These are phyloP conservation scores for Boletus edulis DNA, from an alignment of 768 basidiomycete species.

Conservation along the genomic window DNA sequence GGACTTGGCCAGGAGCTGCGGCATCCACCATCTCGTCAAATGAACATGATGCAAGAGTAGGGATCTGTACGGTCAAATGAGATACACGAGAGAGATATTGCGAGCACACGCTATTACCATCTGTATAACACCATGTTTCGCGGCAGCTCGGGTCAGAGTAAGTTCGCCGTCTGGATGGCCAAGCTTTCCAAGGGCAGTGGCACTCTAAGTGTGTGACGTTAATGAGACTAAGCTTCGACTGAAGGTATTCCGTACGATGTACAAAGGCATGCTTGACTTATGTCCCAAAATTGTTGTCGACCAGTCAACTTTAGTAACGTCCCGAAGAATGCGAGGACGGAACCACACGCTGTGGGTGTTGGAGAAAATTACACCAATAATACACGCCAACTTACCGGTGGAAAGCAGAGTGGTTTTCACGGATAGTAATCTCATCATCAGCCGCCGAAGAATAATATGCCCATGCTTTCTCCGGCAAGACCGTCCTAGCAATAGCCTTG, in stretches of 20 bases:
- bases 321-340: slow-evolving; percentile 79
- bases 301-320: slow-evolving; percentile 86
- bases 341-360: slow-evolving; percentile 72
- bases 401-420: slow-evolving; percentile 90
- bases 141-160: slow-evolving; percentile 85
- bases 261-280: slow-evolving; percentile 71
- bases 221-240: background rate
- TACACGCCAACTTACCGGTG: slow-evolving; percentile 55
- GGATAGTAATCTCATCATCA: slow-evolving; percentile 88
- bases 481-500: slow-evolving; percentile 77
- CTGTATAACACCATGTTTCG: slow-evolving; percentile 71
- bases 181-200: slow-evolving; percentile 89
- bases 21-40: slow-evolving; percentile 96
- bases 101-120: slow-evolving; percentile 44
- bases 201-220: slow-evolving; percentile 42
- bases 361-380: background rate
- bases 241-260: slow-evolving; percentile 52
- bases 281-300: slow-evolving; percentile 81
- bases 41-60: slow-evolving; percentile 91
- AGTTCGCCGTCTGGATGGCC: slow-evolving; percentile 96
- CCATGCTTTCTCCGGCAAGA: slow-evolving; percentile 89
- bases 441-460: slow-evolving; percentile 97
- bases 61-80: slow-evolving; percentile 56
- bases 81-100: background rate
- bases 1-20: slow-evolving; percentile 72